Evolutionary conservation across 2,329 filamentous ascomycete species (phyloP).

Genomic region (Gliomastix tumulicola): DNA sequence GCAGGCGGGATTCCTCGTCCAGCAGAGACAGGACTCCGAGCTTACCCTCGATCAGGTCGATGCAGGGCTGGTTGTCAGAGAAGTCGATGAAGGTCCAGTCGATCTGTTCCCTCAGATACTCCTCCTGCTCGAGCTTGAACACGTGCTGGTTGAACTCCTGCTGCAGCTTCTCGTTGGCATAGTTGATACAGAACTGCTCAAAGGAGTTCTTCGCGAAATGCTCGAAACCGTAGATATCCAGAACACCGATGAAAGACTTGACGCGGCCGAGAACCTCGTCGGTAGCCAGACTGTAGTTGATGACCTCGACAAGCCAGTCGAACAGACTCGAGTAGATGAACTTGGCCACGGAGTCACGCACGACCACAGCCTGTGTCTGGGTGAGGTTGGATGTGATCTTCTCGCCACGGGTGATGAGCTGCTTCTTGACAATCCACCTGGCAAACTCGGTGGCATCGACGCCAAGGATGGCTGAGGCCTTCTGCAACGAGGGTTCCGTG

Average conservation of each 20-base stretch:
- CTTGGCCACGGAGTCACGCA: conserved; percentile 95
- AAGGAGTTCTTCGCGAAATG: conserved; percentile 99
- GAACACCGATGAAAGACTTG: conserved; percentile 88
- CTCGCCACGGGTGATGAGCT: conserved; percentile 90
- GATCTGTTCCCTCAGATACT: conserved; percentile 92
- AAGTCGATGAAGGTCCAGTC: conserved; percentile 99
- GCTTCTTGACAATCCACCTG: conserved; percentile 99
- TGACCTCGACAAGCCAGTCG: conserved; percentile 97
- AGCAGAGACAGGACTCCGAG: conserved; percentile 86
- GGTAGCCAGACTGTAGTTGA: conserved; percentile 84
- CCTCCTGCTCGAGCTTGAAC: conserved; percentile 97
- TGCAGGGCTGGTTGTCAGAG: conserved; percentile 97
- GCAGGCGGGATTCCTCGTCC: conserved; percentile 92
- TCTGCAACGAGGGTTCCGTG: conserved; percentile 73
- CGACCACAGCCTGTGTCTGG: conserved; percentile 87
- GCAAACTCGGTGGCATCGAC: conserved; percentile 83
- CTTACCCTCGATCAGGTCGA: conserved; percentile 96
- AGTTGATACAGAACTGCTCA: conserved; percentile 99
- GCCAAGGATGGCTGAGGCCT: conserved; percentile 78
- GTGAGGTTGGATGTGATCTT: conserved; percentile 96
- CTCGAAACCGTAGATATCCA: conserved; percentile 99
- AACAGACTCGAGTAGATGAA: conserved; percentile 98
- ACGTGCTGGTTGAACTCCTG: conserved; percentile 99
- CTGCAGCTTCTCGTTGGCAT: conserved; percentile 97
- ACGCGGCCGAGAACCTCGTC: conserved; percentile 80